A percentile compares a stretch with the other conserved stretches of the same genome.
Conservation (phyloP, 257 asterid species). For the Solanum etuberosum region DNA sequence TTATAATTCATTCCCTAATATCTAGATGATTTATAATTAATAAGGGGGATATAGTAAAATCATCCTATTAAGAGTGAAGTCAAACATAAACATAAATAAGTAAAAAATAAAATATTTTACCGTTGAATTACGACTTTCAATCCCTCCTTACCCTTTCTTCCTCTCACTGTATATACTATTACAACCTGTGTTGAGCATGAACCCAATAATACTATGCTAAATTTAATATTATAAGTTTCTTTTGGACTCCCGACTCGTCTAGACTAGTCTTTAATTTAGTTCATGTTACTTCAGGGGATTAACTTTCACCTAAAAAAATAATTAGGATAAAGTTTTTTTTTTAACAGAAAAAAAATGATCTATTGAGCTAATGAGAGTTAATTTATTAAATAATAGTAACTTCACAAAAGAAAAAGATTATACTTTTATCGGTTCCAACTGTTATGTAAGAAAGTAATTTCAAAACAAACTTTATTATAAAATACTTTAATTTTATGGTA, state of each 20-base stretch:
- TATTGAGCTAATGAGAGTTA: background rate
- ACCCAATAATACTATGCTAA: background rate
- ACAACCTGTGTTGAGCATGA: background rate
- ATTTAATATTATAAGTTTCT: too few species aligned
- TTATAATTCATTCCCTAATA: background rate
- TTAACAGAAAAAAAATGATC: background rate
- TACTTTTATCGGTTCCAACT: background rate
- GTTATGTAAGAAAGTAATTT: background rate
- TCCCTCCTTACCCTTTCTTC: background rate
- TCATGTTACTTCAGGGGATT: background rate
- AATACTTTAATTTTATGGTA: background rate
- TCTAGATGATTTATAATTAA: too few species aligned
- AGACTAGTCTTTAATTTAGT: background rate
- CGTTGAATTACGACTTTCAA: background rate
- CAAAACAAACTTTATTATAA: background rate
- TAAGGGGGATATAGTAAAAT: too few species aligned
- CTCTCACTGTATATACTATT: background rate
- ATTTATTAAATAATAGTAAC: background rate
- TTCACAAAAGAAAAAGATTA: background rate
- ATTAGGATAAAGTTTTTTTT: background rate
- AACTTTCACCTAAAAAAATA: background rate
- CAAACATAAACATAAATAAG: background rate
- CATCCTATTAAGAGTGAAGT: too few species aligned
- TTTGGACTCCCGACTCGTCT: background rate
- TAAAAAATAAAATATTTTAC: background rate